These are phyloP conservation scores for Penicillium soppii DNA, from an alignment of 495 filamentous ascomycete genomes.

Conservation along the genomic window DNA sequence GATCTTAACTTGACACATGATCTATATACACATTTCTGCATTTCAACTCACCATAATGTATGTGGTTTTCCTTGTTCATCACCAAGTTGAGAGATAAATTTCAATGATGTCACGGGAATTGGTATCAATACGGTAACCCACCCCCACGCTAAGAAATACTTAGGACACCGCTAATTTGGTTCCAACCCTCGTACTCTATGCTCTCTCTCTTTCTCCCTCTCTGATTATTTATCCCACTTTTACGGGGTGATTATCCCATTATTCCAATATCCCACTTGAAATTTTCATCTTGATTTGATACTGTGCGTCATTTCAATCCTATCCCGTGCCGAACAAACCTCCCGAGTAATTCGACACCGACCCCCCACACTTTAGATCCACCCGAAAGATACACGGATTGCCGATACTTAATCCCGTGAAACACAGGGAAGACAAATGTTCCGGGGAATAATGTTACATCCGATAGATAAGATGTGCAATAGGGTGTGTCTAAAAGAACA, in stretches of 20 bases:
- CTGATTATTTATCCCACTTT: too few relatives aligned
- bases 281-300: too few relatives aligned
- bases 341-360: neutral
- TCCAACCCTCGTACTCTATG: too few relatives aligned
- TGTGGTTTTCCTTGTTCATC: too few relatives aligned
- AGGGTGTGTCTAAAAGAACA: too few relatives aligned
- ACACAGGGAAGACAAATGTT: neutral
- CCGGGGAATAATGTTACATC: neutral
- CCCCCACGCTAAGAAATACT: conserved; percentile 30
- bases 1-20: too few relatives aligned
- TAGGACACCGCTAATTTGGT: conserved; percentile 11
- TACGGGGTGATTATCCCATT: neutral
- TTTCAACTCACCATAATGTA: neutral
- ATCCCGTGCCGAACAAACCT: neutral
- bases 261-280: too few relatives aligned
- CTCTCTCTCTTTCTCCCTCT: too few relatives aligned
- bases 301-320: neutral
- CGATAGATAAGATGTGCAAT: neutral
- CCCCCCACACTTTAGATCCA: conserved; percentile 5
- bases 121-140: conserved; percentile 9
- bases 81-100: neutral
- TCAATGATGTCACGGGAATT: conserved; percentile 20
- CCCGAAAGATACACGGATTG: neutral
- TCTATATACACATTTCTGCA: too few relatives aligned
- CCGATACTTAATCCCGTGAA: conserved; percentile 3